Conservation (phyloP, 2,329 filamentous ascomycete genomes). For the Mycogone perniciosa region DNA sequence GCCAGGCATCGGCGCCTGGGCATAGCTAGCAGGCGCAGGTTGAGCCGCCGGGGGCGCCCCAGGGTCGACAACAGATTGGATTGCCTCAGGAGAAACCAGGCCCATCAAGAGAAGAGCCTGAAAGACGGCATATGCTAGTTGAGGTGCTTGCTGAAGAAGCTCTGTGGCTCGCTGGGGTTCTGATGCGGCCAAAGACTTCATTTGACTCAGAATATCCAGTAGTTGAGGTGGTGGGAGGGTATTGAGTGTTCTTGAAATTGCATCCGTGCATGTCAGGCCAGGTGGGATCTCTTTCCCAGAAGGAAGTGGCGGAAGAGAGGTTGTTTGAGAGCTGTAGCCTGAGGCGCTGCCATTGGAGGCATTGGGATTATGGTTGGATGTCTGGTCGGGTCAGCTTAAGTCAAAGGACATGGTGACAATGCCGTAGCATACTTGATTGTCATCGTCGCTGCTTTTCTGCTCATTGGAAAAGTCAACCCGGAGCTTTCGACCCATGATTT, state of each 20-base stretch:
- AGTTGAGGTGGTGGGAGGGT: conserved; percentile 83
- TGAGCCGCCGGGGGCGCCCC: conserved; percentile 34
- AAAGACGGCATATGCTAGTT: conserved; percentile 91
- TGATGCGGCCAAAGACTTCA: conserved; percentile 80
- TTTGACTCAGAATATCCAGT: conserved; percentile 86
- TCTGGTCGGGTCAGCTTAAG: conserved; percentile 8
- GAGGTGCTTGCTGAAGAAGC: conserved; percentile 80
- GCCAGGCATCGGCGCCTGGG: conserved; percentile 28
- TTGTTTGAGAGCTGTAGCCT: conserved; percentile 31
- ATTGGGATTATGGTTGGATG: conserved; percentile 20
- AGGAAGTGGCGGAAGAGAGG: conserved; percentile 71
- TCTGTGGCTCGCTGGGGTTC: conserved; percentile 82
- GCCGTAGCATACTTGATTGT: conserved; percentile 19
- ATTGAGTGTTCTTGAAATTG: conserved; percentile 84
- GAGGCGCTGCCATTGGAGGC: conserved; percentile 28
- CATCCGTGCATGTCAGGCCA: conserved; percentile 77
- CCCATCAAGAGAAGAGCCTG: conserved; percentile 90
- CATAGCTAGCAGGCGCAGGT: conserved; percentile 27
- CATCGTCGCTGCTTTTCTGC: conserved; percentile 64
- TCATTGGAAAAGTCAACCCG: conserved; percentile 96
- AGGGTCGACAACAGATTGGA: conserved; percentile 72
- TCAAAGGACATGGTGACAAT: background rate
- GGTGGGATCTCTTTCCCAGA: conserved; percentile 77
- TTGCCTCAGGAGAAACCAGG: conserved; percentile 77
- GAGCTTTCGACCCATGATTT: conserved; percentile 90